phyloP scores from a whole-genome alignment of 192 early-diverging fungal genomes.

The Powellomyces hirtus region DNA sequence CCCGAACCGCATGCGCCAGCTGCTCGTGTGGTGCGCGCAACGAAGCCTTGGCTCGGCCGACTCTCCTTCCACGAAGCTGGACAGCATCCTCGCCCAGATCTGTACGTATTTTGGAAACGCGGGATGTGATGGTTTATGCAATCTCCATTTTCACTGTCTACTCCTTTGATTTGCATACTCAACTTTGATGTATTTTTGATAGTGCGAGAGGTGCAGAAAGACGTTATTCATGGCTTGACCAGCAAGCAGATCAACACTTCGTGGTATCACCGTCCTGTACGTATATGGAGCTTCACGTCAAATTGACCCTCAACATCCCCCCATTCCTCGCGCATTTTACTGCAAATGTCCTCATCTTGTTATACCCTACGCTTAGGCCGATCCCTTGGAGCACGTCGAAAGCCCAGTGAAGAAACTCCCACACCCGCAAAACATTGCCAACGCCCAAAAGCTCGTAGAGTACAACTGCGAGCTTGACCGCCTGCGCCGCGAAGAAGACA shows the following conservation, averaged over 20 bases:
- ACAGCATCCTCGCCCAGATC: too few species aligned
- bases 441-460: conserved; percentile 15
- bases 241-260: conserved; percentile 42
- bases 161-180: too few species aligned
- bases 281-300: background rate
- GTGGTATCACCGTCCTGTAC: conserved; percentile 52
- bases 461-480: conserved; percentile 6
- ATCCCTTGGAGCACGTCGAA: background rate
- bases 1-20: conserved; percentile 64
- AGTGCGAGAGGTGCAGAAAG: conserved; percentile 42
- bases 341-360: background rate
- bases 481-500: background rate
- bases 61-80: too few species aligned
- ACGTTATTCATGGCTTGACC: conserved; percentile 36
- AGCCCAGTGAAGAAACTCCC: conserved; percentile 24
- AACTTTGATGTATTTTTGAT: background rate
- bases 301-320: background rate
- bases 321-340: background rate
- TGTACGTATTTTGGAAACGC: too few species aligned
- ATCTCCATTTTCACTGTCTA: too few species aligned
- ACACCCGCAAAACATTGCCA: conserved; percentile 44
- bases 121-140: too few species aligned
- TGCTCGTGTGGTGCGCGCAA: conserved; percentile 67
- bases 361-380: background rate
- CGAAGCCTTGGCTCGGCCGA: conserved; percentile 18